Conservation (phyloP, 2,329 filamentous ascomycete genomes). For the Ophiostoma ips region DNA sequence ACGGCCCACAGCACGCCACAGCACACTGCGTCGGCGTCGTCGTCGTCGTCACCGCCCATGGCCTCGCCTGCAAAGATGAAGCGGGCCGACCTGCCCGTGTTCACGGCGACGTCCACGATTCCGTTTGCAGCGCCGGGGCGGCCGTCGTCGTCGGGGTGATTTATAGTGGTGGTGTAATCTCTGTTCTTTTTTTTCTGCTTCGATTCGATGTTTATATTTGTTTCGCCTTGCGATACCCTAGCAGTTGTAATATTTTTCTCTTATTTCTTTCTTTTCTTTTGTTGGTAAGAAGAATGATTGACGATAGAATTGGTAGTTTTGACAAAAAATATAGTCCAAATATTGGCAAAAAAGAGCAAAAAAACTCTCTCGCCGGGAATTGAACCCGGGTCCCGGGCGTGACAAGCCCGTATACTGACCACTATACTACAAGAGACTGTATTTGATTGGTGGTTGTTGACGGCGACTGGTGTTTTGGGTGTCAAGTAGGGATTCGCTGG, state of each 20-base stretch:
- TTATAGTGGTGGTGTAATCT: background rate
- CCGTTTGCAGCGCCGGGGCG: constrained; percentile 23
- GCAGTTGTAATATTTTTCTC: background rate
- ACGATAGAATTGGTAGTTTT: background rate
- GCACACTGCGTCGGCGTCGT: background rate
- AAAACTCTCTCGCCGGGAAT: background rate
- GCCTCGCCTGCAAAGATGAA: constrained; percentile 19
- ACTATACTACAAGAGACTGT: constrained; percentile 1
- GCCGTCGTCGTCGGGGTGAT: background rate
- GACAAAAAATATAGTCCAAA: too few relatives aligned
- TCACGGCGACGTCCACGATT: constrained; percentile 31
- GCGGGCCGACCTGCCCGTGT: constrained; percentile 24
- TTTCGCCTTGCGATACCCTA: background rate
- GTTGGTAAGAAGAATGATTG: too few relatives aligned
- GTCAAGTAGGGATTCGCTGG: background rate
- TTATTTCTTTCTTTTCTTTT: background rate
- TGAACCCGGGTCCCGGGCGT: constrained; percentile 3
- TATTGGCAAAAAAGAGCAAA: background rate
- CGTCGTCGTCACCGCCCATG: background rate
- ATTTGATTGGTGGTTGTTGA: background rate
- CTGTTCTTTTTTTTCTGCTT: background rate
- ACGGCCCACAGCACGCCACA: constrained; percentile 36
- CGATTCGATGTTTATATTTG: background rate
- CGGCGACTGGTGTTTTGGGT: background rate
- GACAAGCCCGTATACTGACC: constrained; percentile 3